Conservation (phyloP, 352 stramenopile genomes). For the Globisporangium middletonii region DNA sequence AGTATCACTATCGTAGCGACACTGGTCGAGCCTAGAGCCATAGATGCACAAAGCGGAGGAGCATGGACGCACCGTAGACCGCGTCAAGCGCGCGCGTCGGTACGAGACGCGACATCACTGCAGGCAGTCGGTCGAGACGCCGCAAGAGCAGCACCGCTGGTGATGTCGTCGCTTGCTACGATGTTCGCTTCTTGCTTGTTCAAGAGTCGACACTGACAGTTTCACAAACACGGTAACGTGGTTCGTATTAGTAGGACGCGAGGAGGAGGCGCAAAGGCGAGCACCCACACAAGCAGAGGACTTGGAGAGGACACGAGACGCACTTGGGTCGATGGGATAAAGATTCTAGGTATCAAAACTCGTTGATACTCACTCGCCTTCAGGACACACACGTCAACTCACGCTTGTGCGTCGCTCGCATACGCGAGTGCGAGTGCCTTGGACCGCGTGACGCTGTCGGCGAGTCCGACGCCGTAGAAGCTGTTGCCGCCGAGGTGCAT, state of each 20-base stretch:
- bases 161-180: too few relatives aligned
- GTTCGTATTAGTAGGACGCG: too few relatives aligned
- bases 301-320: too few relatives aligned
- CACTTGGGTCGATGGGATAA: too few relatives aligned
- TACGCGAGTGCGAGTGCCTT: constrained; percentile 75
- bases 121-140: too few relatives aligned
- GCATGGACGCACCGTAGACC: constrained; percentile 53
- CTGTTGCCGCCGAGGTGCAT: constrained; percentile 76
- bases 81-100: constrained; percentile 66
- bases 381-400: neutral
- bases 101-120: constrained; percentile 41
- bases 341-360: too few relatives aligned
- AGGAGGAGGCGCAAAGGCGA: too few relatives aligned
- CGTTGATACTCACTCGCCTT: neutral
- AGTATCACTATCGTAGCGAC: neutral
- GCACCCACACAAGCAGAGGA: too few relatives aligned
- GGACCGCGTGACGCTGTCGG: constrained; percentile 78
- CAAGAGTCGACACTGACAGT: too few relatives aligned
- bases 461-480: constrained; percentile 84
- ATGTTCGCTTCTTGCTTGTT: too few relatives aligned
- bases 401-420: constrained; percentile 15
- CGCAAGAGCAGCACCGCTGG: too few relatives aligned
- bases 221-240: too few relatives aligned
- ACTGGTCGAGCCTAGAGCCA: neutral
- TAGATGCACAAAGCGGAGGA: neutral